These are phyloP conservation scores for Pseudogymnoascus sp. DNA, from an alignment of 2,329 filamentous ascomycete species.

Conservation along the genomic window DNA sequence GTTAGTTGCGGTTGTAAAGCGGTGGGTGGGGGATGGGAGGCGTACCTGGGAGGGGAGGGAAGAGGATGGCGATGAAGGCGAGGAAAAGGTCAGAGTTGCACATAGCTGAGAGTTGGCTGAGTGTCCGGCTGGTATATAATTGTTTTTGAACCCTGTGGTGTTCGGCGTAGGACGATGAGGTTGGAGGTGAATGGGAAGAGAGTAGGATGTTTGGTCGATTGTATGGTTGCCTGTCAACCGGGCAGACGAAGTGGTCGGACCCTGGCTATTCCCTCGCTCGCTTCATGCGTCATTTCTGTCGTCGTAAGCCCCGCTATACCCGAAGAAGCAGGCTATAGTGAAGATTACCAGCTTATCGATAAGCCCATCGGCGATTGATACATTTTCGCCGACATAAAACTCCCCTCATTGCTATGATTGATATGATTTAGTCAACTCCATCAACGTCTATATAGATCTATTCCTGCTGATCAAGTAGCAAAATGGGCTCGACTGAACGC, in stretches of 20 bases:
- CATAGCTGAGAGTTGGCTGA: slow-evolving; percentile 34
- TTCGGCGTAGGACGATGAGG: neutral
- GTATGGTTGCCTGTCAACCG: neutral
- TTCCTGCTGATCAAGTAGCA: neutral
- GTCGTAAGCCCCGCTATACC: slow-evolving; percentile 7
- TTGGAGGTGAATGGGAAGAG: neutral
- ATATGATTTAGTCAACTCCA: neutral
- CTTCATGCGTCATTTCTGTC: slow-evolving; percentile 5
- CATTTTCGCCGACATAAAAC: slow-evolving; percentile 7
- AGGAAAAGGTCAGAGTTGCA: slow-evolving; percentile 55
- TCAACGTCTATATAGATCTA: neutral
- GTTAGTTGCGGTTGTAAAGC: slow-evolving; percentile 18
- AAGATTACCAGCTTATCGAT: neutral
- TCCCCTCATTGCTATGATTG: neutral
- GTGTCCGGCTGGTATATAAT: neutral
- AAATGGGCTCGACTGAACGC: slow-evolving; percentile 5
- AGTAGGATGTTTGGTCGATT: neutral
- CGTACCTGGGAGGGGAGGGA: slow-evolving; percentile 57
- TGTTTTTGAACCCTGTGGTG: neutral
- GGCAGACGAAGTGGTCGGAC: neutral
- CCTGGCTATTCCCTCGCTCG: neutral
- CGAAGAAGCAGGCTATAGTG: neutral
- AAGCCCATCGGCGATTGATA: slow-evolving; percentile 2
- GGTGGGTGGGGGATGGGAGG: slow-evolving; percentile 16
- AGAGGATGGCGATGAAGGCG: slow-evolving; percentile 55